Evolutionary conservation across 2,329 filamentous ascomycete species (phyloP), one percentile per base, ranked within the genome.

Genomic region (Fonsecaea nubica): DNA sequence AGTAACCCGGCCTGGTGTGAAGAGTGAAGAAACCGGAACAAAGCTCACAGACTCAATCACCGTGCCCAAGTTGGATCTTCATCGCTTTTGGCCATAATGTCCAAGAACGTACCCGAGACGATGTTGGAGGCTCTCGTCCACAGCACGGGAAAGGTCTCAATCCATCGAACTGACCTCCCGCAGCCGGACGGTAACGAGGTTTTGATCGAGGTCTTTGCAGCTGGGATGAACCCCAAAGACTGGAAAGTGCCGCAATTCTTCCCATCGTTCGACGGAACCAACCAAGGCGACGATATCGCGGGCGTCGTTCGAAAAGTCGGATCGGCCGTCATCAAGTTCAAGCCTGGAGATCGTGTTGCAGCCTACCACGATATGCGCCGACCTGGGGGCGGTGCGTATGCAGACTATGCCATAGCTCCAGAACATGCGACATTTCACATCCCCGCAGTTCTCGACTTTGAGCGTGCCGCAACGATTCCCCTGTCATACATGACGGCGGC

Each of bases 381-480:
- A 1, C 78, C 81, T 0, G n/a, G n/a, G n/a, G 76, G 79, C 15
- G 86, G 86, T 2, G 81, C 78, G 48, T 88, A 82, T 68, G 86
- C 84, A 2, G 85, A 87, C 68, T 88, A 87, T 72, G 84, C 84
- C 0, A 72, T 87, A 4, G 82, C 81, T 1, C 83, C 79, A 79
- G 78, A 78, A 32, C 78, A 85, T 66, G 84, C 85, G 0, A 87
- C 85, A 0, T 85, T 86, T 73, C 83, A 83, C 72, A 75, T 88
- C 15, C 83, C 85, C 0, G 70, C 78, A 21, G 77, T 80, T 30
- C 80, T 78, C 0, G 81, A 77, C 8, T 87, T 87, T 59, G 83
- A 87, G 76, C 82, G 81, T 82, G 72, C 3, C 65, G 70, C 33
- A 30, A 70, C 67, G 7, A 64, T 66, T n/a, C 58, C 61, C 12